Percentiles rank a stretch among this genome's conserved stretches.
These are phyloP conservation scores for Naganishia albida DNA, from an alignment of 1,284 basidiomycete species.

Conservation along the genomic window DNA sequence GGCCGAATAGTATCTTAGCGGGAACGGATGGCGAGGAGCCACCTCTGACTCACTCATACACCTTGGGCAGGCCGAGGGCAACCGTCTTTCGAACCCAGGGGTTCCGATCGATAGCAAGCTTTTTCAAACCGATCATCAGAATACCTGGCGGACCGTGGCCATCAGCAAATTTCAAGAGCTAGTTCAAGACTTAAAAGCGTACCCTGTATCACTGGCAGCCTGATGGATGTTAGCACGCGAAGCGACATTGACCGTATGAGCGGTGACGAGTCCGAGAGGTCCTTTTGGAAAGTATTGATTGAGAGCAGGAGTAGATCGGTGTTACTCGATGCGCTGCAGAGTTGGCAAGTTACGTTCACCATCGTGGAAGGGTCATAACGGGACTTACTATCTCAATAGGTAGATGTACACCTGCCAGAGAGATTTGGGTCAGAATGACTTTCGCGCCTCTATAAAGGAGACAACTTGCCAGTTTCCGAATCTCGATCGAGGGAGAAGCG, in stretches of 20 bases:
- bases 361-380: background rate
- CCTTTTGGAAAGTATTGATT: conserved; percentile 99
- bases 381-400: conserved; percentile 72
- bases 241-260: conserved; percentile 92
- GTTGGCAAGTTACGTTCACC: background rate
- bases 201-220: conserved; percentile 77
- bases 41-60: conserved; percentile 74
- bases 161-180: background rate
- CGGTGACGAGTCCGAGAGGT: conserved; percentile 86
- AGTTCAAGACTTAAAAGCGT: conserved; percentile 38
- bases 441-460: background rate
- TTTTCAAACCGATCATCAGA: conserved; percentile 84
- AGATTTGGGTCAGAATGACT: background rate
- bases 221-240: conserved; percentile 88
- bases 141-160: conserved; percentile 56
- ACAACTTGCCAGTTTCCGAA: conserved; percentile 78
- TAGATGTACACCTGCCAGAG: conserved; percentile 70
- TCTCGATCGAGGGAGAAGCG: conserved; percentile 83
- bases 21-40: no score
- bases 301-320: conserved; percentile 93
- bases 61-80: conserved; percentile 83
- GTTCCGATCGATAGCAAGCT: conserved; percentile 84
- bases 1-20: background rate
- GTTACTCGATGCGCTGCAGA: conserved; percentile 70
- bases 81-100: conserved; percentile 92